phyloP scores from a whole-genome alignment of 768 basidiomycete genomes.

The Coprinopsis marcescibilis region DNA sequence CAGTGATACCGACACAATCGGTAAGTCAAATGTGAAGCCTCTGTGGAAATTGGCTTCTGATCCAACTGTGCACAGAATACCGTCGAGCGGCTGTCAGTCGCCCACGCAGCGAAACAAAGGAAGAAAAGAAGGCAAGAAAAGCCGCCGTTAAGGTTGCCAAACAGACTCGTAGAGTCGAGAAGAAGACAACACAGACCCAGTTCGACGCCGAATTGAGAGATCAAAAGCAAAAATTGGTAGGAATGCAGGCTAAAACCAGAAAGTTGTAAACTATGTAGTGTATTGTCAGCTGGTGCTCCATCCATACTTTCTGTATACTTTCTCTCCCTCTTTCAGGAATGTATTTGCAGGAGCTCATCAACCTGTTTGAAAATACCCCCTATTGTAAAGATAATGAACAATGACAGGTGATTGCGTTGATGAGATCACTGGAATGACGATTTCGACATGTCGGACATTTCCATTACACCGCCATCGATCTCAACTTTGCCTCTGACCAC shows the following conservation, averaged over 20 bases:
- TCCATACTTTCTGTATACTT: too few species aligned
- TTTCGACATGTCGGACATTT: too few species aligned
- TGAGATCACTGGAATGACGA: constrained; percentile 14
- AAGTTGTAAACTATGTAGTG: constrained; percentile 36
- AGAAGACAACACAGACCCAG: constrained; percentile 59
- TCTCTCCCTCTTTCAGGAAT: too few species aligned
- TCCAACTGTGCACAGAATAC: constrained; percentile 4
- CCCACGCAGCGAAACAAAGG: constrained; percentile 68
- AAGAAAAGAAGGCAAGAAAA: constrained; percentile 71
- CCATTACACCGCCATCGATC: constrained; percentile 11
- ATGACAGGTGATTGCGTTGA: too few species aligned
- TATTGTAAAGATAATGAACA: too few species aligned
- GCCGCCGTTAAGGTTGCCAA: constrained; percentile 61
- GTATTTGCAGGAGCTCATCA: background rate
- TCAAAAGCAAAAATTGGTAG: constrained; percentile 48
- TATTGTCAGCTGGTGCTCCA: too few species aligned
- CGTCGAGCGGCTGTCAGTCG: constrained; percentile 43
- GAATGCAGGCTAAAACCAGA: constrained; percentile 36
- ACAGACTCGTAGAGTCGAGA: constrained; percentile 58
- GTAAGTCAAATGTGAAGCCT: constrained; percentile 16
- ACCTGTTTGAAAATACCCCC: too few species aligned
- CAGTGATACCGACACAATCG: too few species aligned
- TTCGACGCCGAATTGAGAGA: constrained; percentile 59
- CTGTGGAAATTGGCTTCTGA: background rate
- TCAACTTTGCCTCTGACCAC: constrained; percentile 5